These are phyloP conservation scores for Acrocalymma vagum DNA, from an alignment of 2,329 filamentous ascomycete genomes.

Conservation along the genomic window DNA sequence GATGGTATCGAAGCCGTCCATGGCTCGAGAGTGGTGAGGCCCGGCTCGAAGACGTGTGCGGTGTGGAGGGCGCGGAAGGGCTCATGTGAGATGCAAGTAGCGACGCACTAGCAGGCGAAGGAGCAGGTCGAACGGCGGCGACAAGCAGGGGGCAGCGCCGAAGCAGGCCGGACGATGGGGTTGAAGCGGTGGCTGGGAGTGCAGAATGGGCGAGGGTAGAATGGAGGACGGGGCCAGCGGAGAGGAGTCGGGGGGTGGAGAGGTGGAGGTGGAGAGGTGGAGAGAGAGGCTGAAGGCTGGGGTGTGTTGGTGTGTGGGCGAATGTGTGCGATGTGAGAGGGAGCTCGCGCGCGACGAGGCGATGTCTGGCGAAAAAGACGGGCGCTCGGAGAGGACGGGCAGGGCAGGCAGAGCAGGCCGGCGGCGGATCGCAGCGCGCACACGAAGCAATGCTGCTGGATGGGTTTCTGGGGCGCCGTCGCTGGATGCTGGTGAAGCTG, in stretches of 20 bases:
- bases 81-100: constrained; percentile 10
- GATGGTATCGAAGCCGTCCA: constrained; percentile 68
- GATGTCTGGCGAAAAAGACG: constrained; percentile 9
- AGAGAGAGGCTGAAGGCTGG: constrained; percentile 13
- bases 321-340: constrained; percentile 7
- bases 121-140: constrained; percentile 4
- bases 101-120: constrained; percentile 5
- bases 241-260: constrained; percentile 14
- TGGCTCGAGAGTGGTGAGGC: constrained; percentile 38
- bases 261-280: constrained; percentile 10
- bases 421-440: constrained; percentile 14
- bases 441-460: constrained; percentile 33
- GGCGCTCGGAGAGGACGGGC: background rate
- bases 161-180: constrained; percentile 3
- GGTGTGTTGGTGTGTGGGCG: constrained; percentile 6
- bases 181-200: constrained; percentile 1
- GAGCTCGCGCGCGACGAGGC: constrained; percentile 13
- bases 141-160: constrained; percentile 1
- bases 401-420: background rate
- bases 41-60: constrained; percentile 20
- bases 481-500: constrained; percentile 34
- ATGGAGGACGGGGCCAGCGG: constrained; percentile 7
- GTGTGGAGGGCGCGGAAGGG: constrained; percentile 7
- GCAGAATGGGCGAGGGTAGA: constrained; percentile 2
- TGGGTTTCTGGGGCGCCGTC: constrained; percentile 10